Evolutionary conservation across 2,329 filamentous ascomycete genomes (phyloP).

Genomic region (Calonectria fujianensis): DNA sequence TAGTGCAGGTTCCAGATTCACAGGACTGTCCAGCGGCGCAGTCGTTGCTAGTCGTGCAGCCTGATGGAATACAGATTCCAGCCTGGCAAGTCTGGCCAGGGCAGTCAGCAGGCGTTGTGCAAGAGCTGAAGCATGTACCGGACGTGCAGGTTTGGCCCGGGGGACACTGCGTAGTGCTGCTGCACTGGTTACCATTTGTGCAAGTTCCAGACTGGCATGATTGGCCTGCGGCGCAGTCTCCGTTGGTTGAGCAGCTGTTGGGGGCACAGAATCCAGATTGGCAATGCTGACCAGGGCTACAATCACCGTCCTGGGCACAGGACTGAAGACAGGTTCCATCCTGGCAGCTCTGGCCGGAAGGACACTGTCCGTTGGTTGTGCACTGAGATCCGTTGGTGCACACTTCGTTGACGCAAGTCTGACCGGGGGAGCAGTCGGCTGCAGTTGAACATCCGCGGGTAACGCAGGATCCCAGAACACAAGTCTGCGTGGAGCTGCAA

Average conservation of each 20-base stretch:
- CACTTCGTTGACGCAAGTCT: not conserved
- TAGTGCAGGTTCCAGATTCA: slow-evolving; percentile 1
- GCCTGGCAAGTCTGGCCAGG: slow-evolving; percentile 4
- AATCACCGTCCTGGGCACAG: not conserved
- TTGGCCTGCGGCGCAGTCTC: slow-evolving; percentile 3
- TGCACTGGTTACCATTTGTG: not conserved
- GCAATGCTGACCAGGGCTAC: not conserved
- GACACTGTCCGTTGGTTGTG: slow-evolving; percentile 2
- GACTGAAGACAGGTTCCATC: not conserved
- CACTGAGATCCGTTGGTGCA: slow-evolving; percentile 4
- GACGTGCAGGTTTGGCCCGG: not conserved
- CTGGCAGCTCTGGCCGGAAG: slow-evolving; percentile 7
- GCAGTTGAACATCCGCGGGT: not conserved
- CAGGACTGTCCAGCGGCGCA: slow-evolving; percentile 7
- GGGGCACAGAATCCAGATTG: slow-evolving; percentile 14
- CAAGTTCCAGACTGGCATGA: slow-evolving; percentile 2
- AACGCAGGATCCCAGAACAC: not conserved
- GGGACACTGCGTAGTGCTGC: not conserved
- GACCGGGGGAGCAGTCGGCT: not conserved
- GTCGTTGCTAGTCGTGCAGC: not conserved
- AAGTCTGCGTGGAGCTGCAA: not conserved
- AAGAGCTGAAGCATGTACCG: not conserved
- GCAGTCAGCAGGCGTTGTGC: slow-evolving; percentile 1
- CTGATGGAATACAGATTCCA: not conserved
- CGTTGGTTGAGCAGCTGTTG: slow-evolving; percentile 2